Percentiles rank a stretch among this genome's conserved stretches.
phyloP scores from a whole-genome alignment of 345 rosid genomes.

The Camelina hispida region DNA sequence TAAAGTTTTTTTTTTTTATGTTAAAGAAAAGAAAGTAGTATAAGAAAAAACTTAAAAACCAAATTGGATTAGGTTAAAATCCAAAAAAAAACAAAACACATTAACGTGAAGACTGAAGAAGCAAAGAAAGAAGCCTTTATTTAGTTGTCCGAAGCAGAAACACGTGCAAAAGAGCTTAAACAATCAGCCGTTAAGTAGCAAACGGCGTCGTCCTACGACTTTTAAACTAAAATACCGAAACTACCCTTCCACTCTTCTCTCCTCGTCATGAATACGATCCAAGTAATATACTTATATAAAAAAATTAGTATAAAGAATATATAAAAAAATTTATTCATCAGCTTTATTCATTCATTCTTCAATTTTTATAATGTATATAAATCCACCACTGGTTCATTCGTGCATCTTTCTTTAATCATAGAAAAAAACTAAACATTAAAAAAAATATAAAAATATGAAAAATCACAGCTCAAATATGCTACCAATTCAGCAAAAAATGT shows the following conservation, averaged over 20 bases:
- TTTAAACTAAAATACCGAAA: constrained; percentile 1
- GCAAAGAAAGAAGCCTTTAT: not conserved
- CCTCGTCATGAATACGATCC: constrained; percentile 22
- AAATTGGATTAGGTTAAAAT: constrained; percentile 17
- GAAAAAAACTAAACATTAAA: not conserved
- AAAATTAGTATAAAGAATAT: not conserved
- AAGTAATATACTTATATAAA: not conserved
- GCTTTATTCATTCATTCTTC: constrained; percentile 27
- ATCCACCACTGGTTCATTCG: constrained; percentile 45
- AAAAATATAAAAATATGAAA: not conserved
- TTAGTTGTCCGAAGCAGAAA: constrained; percentile 41
- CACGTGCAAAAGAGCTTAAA: constrained; percentile 30
- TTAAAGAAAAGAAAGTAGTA: too few relatives aligned
- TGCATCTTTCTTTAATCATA: constrained; percentile 28
- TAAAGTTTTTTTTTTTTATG: too few relatives aligned
- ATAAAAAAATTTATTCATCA: constrained; percentile 14
- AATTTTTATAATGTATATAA: constrained; percentile 24
- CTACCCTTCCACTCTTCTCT: constrained; percentile 19
- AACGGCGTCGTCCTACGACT: constrained; percentile 25
- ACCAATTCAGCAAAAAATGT: constrained; percentile 38
- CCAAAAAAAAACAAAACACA: constrained; percentile 25
- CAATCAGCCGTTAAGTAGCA: constrained; percentile 35
- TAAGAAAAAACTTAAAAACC: too few relatives aligned
- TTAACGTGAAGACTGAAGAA: constrained; percentile 27
- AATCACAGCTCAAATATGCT: constrained; percentile 30